Percentiles rank a stretch among this genome's conserved stretches.
Evolutionary conservation across 352 stramenopile genomes (phyloP).

Genomic region (Aphanomyces stellatus): DNA sequence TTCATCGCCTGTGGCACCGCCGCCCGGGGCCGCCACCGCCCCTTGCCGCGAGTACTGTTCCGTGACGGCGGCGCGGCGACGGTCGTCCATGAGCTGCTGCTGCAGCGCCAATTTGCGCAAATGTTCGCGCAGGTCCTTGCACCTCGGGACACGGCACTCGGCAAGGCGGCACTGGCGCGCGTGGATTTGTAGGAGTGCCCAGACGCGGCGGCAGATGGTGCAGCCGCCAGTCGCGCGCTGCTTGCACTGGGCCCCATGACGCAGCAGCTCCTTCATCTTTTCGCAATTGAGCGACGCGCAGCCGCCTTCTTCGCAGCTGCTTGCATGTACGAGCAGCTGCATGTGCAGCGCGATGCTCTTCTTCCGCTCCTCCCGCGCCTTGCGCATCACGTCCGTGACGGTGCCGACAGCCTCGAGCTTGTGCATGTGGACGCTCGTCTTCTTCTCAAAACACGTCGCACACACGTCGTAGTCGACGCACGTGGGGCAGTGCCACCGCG

Average conservation of each 20-base stretch:
- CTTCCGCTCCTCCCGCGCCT: slow-evolving; percentile 74
- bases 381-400: slow-evolving; percentile 55
- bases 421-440: slow-evolving; percentile 77
- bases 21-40: neutral
- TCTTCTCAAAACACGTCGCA: slow-evolving; percentile 77
- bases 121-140: slow-evolving; percentile 92
- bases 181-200: slow-evolving; percentile 96
- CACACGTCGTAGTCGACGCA: slow-evolving; percentile 88
- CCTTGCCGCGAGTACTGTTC: slow-evolving; percentile 67
- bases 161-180: slow-evolving; percentile 92
- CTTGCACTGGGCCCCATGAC: slow-evolving; percentile 92
- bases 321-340: slow-evolving; percentile 96
- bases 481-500: slow-evolving; percentile 84
- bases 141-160: slow-evolving; percentile 94
- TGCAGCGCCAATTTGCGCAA: slow-evolving; percentile 94
- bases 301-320: slow-evolving; percentile 85
- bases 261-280: slow-evolving; percentile 98
- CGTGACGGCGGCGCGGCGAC: slow-evolving; percentile 82
- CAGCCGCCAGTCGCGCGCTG: slow-evolving; percentile 88
- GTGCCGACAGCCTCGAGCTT: slow-evolving; percentile 62
- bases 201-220: slow-evolving; percentile 94
- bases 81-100: slow-evolving; percentile 97
- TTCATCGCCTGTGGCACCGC: neutral
- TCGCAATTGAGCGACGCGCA: slow-evolving; percentile 96
- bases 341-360: slow-evolving; percentile 97